Conservation (phyloP, 345 rosid genomes). For the Passiflora organensis region DNA sequence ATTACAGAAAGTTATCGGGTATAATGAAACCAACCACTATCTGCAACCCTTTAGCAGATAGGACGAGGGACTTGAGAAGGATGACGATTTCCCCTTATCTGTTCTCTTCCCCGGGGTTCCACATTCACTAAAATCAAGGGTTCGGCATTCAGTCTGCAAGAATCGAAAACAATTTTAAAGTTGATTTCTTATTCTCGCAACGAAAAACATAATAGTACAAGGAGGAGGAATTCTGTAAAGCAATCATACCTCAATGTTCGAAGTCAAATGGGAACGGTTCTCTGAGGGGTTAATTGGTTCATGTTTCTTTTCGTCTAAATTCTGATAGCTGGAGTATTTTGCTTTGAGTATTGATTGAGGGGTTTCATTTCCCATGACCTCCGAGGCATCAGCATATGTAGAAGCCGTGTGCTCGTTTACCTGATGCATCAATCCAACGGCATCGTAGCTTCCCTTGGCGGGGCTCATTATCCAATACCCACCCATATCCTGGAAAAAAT, state of each 20-base stretch:
- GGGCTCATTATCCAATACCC: slow-evolving; percentile 91
- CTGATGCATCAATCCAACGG: slow-evolving; percentile 84
- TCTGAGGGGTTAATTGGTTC: slow-evolving; percentile 30
- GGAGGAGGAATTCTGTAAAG: neutral
- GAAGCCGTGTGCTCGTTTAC: slow-evolving; percentile 79
- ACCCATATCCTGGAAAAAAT: slow-evolving; percentile 64
- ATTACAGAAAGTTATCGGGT: too few species aligned
- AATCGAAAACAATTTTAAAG: neutral
- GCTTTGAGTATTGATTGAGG: slow-evolving; percentile 48
- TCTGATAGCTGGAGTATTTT: slow-evolving; percentile 27
- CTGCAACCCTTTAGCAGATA: slow-evolving; percentile 86
- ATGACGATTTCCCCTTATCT: slow-evolving; percentile 41
- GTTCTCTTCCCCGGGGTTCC: slow-evolving; percentile 65
- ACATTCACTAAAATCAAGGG: slow-evolving; percentile 91
- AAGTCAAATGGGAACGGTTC: slow-evolving; percentile 40
- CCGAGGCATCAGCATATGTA: slow-evolving; percentile 87
- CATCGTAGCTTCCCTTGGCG: slow-evolving; percentile 80
- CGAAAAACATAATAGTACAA: neutral
- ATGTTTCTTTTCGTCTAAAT: slow-evolving; percentile 37
- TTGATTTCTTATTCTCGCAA: neutral
- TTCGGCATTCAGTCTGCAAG: slow-evolving; percentile 77
- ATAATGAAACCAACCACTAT: slow-evolving; percentile 23
- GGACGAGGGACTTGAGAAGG: slow-evolving; percentile 67
- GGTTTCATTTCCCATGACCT: slow-evolving; percentile 75
- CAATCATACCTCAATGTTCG: slow-evolving; percentile 36